Percentiles rank a stretch among this genome's conserved stretches.
Evolutionary conservation across 495 filamentous ascomycete species (phyloP).

Genomic region (Clohesyomyces aquaticus): DNA sequence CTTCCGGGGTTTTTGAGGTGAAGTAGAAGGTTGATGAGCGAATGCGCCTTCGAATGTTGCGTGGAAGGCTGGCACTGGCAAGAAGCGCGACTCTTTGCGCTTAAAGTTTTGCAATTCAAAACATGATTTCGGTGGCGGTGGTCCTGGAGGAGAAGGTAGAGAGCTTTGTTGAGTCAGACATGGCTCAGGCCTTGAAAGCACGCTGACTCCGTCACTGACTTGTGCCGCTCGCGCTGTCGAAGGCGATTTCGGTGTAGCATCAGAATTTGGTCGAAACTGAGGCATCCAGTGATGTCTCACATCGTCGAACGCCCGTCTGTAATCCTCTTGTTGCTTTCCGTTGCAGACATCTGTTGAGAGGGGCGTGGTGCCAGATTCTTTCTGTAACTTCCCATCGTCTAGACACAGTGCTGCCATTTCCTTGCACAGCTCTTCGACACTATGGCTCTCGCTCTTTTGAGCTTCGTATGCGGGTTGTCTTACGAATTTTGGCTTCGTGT

Average conservation of each 20-base stretch:
- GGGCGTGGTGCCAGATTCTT: background rate
- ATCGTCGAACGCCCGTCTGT: slow-evolving; percentile 1
- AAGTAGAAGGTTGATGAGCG: slow-evolving; percentile 20
- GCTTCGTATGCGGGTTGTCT: slow-evolving; percentile 1
- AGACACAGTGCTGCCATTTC: slow-evolving; percentile 6
- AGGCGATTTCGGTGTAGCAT: background rate
- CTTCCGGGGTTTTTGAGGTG: background rate
- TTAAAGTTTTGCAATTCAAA: slow-evolving; percentile 17
- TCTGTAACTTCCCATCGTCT: background rate
- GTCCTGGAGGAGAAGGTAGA: background rate
- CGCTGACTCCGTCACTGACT: background rate
- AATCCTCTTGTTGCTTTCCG: background rate
- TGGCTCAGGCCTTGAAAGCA: slow-evolving; percentile 12
- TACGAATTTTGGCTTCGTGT: slow-evolving; percentile 2
- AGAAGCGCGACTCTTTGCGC: slow-evolving; percentile 43
- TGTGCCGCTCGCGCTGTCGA: background rate
- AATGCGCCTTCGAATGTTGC: slow-evolving; percentile 15
- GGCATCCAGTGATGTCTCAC: slow-evolving; percentile 23
- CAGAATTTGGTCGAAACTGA: slow-evolving; percentile 17
- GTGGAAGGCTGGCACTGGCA: slow-evolving; percentile 27
- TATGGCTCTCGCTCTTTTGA: slow-evolving; percentile 4
- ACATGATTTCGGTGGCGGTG: background rate
- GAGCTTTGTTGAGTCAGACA: slow-evolving; percentile 12
- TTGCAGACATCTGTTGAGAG: background rate
- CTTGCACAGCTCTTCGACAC: slow-evolving; percentile 13